These are phyloP conservation scores for Dalbergia cochinchinensis DNA, from an alignment of 306 rosid species.

Conservation along the genomic window DNA sequence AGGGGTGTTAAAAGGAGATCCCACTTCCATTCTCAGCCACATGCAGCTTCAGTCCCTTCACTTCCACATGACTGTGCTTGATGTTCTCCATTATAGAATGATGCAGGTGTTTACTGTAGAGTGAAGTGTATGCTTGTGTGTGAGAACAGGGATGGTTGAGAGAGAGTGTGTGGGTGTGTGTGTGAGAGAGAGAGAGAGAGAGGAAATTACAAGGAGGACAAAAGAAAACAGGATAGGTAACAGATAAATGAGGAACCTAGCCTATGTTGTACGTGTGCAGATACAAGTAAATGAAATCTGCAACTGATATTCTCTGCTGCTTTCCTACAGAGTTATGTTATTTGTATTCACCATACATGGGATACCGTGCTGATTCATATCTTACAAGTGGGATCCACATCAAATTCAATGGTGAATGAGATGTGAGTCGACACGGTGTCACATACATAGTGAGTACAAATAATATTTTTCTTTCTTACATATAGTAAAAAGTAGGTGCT, in stretches of 20 bases:
- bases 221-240: background rate
- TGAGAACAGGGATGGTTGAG: background rate
- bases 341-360: too few relatives aligned
- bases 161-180: background rate
- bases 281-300: background rate
- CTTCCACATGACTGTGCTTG: background rate
- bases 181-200: too few relatives aligned
- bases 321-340: too few relatives aligned
- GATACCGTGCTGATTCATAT: too few relatives aligned
- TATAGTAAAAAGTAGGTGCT: too few relatives aligned
- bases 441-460: too few relatives aligned
- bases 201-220: background rate
- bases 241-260: constrained; percentile 29
- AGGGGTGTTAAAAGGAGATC: background rate
- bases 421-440: too few relatives aligned
- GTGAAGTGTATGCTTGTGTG: background rate
- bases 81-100: background rate
- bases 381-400: too few relatives aligned
- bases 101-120: background rate
- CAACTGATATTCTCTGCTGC: background rate
- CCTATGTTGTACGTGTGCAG: background rate
- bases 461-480: too few relatives aligned
- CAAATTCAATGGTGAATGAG: too few relatives aligned
- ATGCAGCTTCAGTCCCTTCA: constrained; percentile 64
- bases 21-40: constrained; percentile 73